These are phyloP conservation scores for Dalbergia cochinchinensis DNA, from an alignment of 306 rosid species.

Conservation along the genomic window DNA sequence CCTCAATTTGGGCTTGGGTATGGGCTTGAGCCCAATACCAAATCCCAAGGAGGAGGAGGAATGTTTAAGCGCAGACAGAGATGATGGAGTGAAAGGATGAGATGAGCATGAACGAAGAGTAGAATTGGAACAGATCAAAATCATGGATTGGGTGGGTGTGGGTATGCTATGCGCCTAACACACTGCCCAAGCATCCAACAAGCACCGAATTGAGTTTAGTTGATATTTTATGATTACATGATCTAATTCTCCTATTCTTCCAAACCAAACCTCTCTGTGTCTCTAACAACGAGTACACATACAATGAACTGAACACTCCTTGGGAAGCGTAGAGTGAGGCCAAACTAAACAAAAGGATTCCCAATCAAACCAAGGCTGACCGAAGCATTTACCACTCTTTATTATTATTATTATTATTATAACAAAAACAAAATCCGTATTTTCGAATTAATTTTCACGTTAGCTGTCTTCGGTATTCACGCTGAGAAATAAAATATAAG, in stretches of 20 bases:
- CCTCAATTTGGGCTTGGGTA: conserved; percentile 12
- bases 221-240: not conserved
- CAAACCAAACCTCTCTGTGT: no score
- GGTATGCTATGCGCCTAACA: not conserved
- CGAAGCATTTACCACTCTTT: no score
- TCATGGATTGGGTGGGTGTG: not conserved
- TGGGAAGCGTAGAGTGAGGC: not conserved
- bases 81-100: conserved; percentile 10
- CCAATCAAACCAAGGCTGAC: not conserved
- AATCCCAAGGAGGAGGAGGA: not conserved
- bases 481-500: no score
- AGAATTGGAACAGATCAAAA: conserved; percentile 23
- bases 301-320: not conserved
- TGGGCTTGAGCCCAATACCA: conserved; percentile 37
- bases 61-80: not conserved
- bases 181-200: not conserved
- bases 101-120: conserved; percentile 13
- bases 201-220: not conserved
- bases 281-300: not conserved
- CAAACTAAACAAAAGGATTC: not conserved
- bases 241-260: not conserved
- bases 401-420: no score
- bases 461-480: no score
- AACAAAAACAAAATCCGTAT: no score
- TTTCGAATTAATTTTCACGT: no score